These are phyloP conservation scores for Eucalyptus pauciflora DNA, from an alignment of 345 rosid genomes.

Conservation along the genomic window DNA sequence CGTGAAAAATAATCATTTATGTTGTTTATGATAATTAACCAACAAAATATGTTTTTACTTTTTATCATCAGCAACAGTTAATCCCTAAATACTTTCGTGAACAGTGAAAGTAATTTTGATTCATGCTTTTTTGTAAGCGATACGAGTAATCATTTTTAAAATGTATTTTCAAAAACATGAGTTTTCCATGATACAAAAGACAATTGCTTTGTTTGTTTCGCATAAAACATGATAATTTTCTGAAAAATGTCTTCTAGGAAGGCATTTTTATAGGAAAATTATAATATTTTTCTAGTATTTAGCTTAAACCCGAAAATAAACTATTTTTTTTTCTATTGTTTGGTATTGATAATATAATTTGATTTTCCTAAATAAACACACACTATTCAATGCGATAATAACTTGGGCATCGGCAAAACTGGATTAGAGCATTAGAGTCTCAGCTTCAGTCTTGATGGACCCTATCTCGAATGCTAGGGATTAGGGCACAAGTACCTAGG, in stretches of 20 bases:
- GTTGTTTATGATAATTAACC: not conserved
- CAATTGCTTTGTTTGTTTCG: fast-evolving
- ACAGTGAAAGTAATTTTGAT: fast-evolving
- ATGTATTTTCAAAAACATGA: not conserved
- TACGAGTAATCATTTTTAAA: fast-evolving
- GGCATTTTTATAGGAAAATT: too few species aligned
- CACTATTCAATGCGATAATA: not conserved
- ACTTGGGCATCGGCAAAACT: not conserved
- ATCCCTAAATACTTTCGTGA: too few species aligned
- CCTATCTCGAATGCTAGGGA: not conserved
- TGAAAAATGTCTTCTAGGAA: not conserved
- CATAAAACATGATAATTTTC: fast-evolving
- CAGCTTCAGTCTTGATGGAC: fast-evolving
- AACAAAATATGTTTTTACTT: not conserved
- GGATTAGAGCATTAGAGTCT: not conserved
- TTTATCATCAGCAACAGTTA: not conserved
- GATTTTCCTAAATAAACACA: not conserved
- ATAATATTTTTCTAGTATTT: too few species aligned
- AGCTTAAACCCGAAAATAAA: too few species aligned
- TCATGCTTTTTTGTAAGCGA: fast-evolving
- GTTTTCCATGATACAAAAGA: not conserved
- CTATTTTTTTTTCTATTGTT: too few species aligned
- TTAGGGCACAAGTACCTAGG: fast-evolving
- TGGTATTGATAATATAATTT: too few species aligned
- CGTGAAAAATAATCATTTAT: too few species aligned